These are phyloP conservation scores for Brassica balearica DNA, from an alignment of 441 rosid species.

Conservation along the genomic window DNA sequence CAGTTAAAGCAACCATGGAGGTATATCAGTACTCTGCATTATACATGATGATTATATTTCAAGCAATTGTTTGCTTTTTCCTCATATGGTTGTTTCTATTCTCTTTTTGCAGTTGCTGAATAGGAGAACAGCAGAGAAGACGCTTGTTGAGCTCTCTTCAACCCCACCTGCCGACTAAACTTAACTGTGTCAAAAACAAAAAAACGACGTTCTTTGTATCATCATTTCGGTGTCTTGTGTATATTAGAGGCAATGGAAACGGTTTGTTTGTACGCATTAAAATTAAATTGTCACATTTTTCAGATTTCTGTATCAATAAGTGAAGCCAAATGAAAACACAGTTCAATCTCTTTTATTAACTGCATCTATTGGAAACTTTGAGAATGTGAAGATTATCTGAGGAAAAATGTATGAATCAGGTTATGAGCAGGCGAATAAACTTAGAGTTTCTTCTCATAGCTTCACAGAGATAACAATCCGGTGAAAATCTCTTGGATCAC, in stretches of 20 bases:
- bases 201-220: neutral
- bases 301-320: slow-evolving; percentile 29
- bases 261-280: slow-evolving; percentile 27
- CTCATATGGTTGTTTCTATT: neutral
- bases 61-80: slow-evolving; percentile 7
- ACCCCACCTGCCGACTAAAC: slow-evolving; percentile 34
- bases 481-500: neutral
- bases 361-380: neutral
- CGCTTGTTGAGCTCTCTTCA: slow-evolving; percentile 37
- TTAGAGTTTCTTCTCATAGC: neutral
- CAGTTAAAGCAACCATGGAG: slow-evolving; percentile 56
- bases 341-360: neutral
- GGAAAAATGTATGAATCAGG: neutral
- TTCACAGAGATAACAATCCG: neutral
- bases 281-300: slow-evolving; percentile 32
- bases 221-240: neutral
- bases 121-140: slow-evolving; percentile 38
- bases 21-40: slow-evolving; percentile 37
- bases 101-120: slow-evolving; percentile 19
- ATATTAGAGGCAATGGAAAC: neutral
- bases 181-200: slow-evolving; percentile 7
- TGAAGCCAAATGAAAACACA: neutral
- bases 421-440: slow-evolving; percentile 1
- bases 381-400: neutral
- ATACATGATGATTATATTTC: slow-evolving; percentile 1